These are phyloP conservation scores for Eucalyptus polyanthemos DNA, from an alignment of 345 rosid genomes.

Conservation along the genomic window DNA sequence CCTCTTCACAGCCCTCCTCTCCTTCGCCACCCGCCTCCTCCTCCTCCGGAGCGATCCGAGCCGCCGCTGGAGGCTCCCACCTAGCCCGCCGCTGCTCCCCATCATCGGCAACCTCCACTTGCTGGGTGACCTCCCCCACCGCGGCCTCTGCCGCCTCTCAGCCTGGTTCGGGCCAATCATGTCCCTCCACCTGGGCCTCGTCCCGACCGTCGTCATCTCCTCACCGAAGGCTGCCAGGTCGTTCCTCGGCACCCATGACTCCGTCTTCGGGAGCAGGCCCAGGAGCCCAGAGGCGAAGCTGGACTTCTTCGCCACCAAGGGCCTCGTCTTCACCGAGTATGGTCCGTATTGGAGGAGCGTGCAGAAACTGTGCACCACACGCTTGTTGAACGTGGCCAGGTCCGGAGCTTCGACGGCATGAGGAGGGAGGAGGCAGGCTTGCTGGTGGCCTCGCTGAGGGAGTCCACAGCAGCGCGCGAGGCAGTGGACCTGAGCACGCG, in stretches of 20 bases:
- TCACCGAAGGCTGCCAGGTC: constrained; percentile 28
- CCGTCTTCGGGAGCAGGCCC: constrained; percentile 24
- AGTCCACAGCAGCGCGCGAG: too few species aligned
- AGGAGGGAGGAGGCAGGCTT: too few species aligned
- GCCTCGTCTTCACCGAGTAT: not conserved
- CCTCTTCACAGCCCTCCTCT: not conserved
- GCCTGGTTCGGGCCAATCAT: constrained; percentile 28
- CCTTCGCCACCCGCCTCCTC: not conserved
- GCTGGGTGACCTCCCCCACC: constrained; percentile 26
- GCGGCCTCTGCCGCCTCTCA: constrained; percentile 1
- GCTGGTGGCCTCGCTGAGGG: too few species aligned
- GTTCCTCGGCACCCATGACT: constrained; percentile 15
- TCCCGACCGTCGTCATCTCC: constrained; percentile 25
- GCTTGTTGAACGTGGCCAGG: too few species aligned
- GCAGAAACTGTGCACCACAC: too few species aligned
- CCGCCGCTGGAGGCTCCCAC: not conserved
- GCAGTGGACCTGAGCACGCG: too few species aligned
- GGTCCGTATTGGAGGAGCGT: too few species aligned
- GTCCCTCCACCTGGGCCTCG: constrained; percentile 21
- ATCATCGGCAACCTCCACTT: constrained; percentile 19
- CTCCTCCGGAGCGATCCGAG: not conserved
- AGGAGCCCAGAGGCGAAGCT: not conserved
- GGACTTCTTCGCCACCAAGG: not conserved
- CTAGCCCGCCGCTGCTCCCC: not conserved
- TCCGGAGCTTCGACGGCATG: too few species aligned